phyloP scores from a whole-genome alignment of 129 eudicot genomes.

The Saussurea involucrata region DNA sequence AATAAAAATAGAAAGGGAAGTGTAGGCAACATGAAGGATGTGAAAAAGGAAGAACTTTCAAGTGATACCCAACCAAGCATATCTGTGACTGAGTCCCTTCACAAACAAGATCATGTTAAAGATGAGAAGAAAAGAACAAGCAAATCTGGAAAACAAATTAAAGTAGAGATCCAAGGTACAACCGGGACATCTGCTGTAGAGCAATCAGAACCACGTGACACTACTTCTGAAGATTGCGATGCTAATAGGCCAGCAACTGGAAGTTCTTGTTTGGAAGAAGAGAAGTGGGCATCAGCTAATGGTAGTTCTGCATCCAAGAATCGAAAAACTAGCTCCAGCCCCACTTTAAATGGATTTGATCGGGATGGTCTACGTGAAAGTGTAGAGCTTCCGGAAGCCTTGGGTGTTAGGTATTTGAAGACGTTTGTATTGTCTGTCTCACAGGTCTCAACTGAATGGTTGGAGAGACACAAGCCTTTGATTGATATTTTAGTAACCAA shows the following conservation, averaged over 20 bases:
- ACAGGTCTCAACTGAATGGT: slow-evolving; percentile 56
- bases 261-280: slow-evolving; percentile 39
- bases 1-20: slow-evolving; percentile 38
- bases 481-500: slow-evolving; percentile 33
- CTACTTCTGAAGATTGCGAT: slow-evolving; percentile 37
- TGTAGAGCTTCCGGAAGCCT: slow-evolving; percentile 35
- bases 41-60: slow-evolving; percentile 41
- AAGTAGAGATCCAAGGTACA: slow-evolving; percentile 36
- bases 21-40: slow-evolving; percentile 25
- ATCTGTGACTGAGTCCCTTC: slow-evolving; percentile 26
- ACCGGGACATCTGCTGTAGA: slow-evolving; percentile 16
- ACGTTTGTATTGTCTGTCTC: slow-evolving; percentile 31
- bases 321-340: slow-evolving; percentile 21
- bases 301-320: slow-evolving; percentile 16
- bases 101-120: slow-evolving; percentile 31
- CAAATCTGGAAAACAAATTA: slow-evolving; percentile 39
- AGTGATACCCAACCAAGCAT: slow-evolving; percentile 29
- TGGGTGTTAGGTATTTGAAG: slow-evolving; percentile 38
- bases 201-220: slow-evolving; percentile 22
- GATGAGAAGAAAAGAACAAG: slow-evolving; percentile 58
- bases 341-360: slow-evolving; percentile 22
- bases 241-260: slow-evolving; percentile 30
- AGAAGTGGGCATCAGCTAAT: slow-evolving; percentile 24
- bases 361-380: slow-evolving; percentile 24
- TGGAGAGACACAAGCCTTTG: slow-evolving; percentile 62